Evolutionary conservation across 2,329 filamentous ascomycete species (phyloP).

Genomic region (Aureobasidium sp.): DNA sequence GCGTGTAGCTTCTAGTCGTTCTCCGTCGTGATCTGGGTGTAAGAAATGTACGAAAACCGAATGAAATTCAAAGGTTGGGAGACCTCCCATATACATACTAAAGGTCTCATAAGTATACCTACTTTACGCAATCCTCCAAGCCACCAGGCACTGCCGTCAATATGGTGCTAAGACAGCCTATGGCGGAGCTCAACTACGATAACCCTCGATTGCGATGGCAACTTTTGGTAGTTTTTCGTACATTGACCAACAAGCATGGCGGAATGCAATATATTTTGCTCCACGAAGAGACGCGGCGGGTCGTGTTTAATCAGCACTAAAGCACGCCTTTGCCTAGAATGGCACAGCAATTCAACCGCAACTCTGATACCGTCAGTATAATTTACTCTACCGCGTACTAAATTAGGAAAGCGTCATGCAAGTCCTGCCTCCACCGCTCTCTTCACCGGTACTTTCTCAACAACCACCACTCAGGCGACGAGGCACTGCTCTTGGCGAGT

Average conservation of each 20-base stretch:
- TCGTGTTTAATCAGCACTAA: slow-evolving; percentile 10
- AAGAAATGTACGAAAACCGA: not conserved
- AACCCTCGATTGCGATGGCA: not conserved
- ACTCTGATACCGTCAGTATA: not conserved
- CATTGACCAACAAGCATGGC: no score
- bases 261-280: slow-evolving; percentile 11
- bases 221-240: not conserved
- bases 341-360: not conserved
- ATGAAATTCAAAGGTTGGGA: not conserved
- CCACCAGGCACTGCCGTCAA: slow-evolving; percentile 2
- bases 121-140: not conserved
- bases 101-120: not conserved
- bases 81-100: not conserved
- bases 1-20: no score
- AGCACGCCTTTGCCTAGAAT: not conserved
- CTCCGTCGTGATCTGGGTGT: not conserved
- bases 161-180: not conserved
- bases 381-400: not conserved
- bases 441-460: slow-evolving; percentile 6
- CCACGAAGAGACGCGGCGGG: not conserved
- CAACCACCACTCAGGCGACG: not conserved
- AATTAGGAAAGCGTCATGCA: slow-evolving; percentile 8
- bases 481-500: slow-evolving; percentile 11
- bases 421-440: not conserved
- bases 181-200: not conserved